phyloP scores from a whole-genome alignment of 371 early-diverging fungal genomes.

The Lichtheimia corymbifera region DNA sequence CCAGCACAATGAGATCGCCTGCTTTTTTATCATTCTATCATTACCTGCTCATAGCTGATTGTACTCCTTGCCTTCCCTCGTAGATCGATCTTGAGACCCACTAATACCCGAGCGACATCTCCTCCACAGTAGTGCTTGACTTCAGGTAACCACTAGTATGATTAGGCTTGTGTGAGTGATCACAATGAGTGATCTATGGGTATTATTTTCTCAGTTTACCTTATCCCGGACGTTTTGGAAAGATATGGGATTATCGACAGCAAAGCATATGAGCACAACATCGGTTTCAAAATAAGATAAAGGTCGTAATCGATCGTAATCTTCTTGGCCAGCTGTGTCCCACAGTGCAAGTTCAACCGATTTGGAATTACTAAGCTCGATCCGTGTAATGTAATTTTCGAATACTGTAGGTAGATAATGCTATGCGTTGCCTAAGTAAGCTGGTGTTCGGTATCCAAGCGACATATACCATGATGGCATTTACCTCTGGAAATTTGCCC shows the following conservation, averaged over 20 bases:
- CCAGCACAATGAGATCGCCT: neutral
- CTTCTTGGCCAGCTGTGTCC: conserved; percentile 94
- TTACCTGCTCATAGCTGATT: conserved; percentile 30
- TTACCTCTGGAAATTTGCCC: conserved; percentile 23
- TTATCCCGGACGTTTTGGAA: conserved; percentile 83
- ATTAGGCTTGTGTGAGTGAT: neutral
- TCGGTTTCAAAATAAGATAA: conserved; percentile 89
- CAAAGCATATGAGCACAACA: conserved; percentile 87
- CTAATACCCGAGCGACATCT: conserved; percentile 62
- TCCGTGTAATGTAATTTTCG: conserved; percentile 83
- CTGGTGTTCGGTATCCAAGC: neutral
- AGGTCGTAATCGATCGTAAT: conserved; percentile 81
- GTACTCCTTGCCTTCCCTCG: conserved; percentile 19
- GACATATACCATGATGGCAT: no score
- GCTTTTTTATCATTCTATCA: neutral
- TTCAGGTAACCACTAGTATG: conserved; percentile 61
- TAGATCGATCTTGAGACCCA: conserved; percentile 71
- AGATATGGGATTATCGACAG: conserved; percentile 72
- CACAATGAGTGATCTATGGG: neutral
- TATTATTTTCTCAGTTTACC: conserved; percentile 34
- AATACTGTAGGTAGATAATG: conserved; percentile 78
- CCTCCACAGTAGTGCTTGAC: conserved; percentile 62
- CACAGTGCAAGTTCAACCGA: conserved; percentile 84
- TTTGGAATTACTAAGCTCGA: conserved; percentile 71
- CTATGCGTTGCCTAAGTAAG: neutral